Percentiles rank a stretch among this genome's conserved stretches.
These are phyloP conservation scores for Trichopus zeylanicus DNA, from an alignment of 116 monocot species.

Conservation along the genomic window DNA sequence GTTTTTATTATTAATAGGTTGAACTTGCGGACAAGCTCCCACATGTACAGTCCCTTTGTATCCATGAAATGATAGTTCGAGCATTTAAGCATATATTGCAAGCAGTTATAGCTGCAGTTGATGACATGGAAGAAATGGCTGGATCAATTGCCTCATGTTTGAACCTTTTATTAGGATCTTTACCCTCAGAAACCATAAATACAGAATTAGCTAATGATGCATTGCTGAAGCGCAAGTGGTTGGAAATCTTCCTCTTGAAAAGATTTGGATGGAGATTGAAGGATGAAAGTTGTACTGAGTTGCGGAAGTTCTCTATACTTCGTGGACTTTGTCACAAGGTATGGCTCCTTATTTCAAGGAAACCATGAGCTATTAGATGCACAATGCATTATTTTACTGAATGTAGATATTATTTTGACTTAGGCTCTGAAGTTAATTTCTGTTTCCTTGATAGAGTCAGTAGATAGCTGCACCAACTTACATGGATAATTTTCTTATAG, in stretches of 20 bases:
- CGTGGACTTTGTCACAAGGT: slow-evolving; percentile 98
- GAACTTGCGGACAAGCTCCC: slow-evolving; percentile 93
- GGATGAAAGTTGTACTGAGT: slow-evolving; percentile 39
- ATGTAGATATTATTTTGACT: too few relatives aligned
- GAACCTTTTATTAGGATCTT: slow-evolving; percentile 71
- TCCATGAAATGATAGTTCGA: slow-evolving; percentile 91
- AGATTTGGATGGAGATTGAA: slow-evolving; percentile 87
- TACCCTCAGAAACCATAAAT: slow-evolving; percentile 32
- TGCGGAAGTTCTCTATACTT: slow-evolving; percentile 82
- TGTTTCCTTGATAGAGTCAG: too few relatives aligned
- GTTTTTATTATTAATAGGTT: slow-evolving; percentile 35
- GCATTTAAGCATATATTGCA: slow-evolving; percentile 90
- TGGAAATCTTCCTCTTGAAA: slow-evolving; percentile 62
- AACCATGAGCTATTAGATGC: background rate
- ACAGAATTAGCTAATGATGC: slow-evolving; percentile 25
- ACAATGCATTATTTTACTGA: too few relatives aligned
- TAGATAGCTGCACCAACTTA: too few relatives aligned
- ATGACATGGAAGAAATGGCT: slow-evolving; percentile 48
- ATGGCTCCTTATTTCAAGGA: too few relatives aligned
- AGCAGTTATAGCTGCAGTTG: slow-evolving; percentile 79
- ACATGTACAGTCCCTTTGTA: slow-evolving; percentile 87
- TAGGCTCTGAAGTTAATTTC: too few relatives aligned
- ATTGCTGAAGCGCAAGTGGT: slow-evolving; percentile 63
- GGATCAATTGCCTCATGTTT: slow-evolving; percentile 64
- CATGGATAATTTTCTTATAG: too few relatives aligned